Evolutionary conservation across 2,329 filamentous ascomycete genomes (phyloP).

Genomic region (Trichoderma sp.): DNA sequence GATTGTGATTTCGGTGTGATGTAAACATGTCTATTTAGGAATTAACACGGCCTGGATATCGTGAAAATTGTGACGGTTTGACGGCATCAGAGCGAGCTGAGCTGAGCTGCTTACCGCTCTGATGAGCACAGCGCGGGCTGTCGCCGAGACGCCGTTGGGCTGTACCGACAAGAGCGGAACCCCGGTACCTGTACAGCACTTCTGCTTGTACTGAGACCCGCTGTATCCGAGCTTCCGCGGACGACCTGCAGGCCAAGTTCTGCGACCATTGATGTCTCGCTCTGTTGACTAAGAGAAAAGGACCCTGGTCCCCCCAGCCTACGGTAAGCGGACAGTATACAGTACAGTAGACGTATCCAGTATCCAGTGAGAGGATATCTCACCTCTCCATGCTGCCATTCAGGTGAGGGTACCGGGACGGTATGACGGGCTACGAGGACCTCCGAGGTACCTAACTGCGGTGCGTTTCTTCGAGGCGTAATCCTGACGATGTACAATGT

Average conservation of each 20-base stretch:
- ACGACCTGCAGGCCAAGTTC: constrained; percentile 1
- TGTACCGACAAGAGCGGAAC: neutral
- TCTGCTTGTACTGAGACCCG: neutral
- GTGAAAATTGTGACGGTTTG: no score
- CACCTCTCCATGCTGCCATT: neutral
- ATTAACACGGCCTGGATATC: no score
- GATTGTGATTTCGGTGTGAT: neutral
- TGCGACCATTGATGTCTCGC: neutral
- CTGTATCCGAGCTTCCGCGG: constrained; percentile 15
- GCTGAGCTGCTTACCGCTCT: neutral
- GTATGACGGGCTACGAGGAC: neutral
- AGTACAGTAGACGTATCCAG: no score
- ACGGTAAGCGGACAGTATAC: neutral
- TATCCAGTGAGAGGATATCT: neutral
- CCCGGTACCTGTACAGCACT: neutral
- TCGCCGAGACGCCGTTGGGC: neutral
- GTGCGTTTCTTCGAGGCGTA: neutral
- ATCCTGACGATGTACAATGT: neutral
- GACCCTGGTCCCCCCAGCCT: neutral
- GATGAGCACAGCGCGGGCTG: neutral
- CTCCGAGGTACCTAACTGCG: neutral
- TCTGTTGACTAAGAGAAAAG: constrained; percentile 11
- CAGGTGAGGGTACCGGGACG: neutral
- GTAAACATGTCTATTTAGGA: no score
- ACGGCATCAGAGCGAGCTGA: neutral